phyloP scores from a whole-genome alignment of 257 asterid genomes.

The Penstemon barbatus region DNA sequence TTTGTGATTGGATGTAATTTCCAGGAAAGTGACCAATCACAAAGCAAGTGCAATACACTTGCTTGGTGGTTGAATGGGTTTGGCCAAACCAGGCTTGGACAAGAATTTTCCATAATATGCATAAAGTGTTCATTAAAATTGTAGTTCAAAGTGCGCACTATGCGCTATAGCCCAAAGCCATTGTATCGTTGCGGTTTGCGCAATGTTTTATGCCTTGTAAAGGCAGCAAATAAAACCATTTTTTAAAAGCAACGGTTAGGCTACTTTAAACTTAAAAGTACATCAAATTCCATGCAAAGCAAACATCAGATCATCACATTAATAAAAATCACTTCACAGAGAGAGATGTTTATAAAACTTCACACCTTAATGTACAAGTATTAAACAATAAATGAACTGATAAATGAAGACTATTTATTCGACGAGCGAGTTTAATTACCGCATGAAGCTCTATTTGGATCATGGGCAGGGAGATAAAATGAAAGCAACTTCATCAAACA shows the following conservation, averaged over 20 bases:
- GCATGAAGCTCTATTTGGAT: slow-evolving; percentile 20
- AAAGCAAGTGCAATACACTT: no score
- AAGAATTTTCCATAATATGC: no score
- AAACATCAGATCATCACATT: background rate
- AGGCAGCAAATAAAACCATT: no score
- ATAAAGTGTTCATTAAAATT: no score
- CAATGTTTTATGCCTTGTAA: no score
- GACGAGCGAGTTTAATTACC: background rate
- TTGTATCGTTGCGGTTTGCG: no score
- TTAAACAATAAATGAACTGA: background rate
- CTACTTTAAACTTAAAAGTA: background rate
- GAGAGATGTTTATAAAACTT: background rate
- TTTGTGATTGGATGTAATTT: no score
- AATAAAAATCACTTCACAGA: background rate
- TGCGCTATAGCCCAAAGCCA: no score
- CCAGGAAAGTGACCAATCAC: no score
- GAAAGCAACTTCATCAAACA: slow-evolving; percentile 11
- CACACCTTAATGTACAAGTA: background rate
- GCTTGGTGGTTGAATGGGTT: no score
- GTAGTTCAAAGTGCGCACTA: no score
- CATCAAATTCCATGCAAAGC: slow-evolving; percentile 9
- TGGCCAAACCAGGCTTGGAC: no score
- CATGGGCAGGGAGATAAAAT: background rate
- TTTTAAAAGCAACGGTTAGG: background rate
- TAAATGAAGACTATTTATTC: background rate